These are phyloP conservation scores for Tylopilus sp. DNA, from an alignment of 768 basidiomycete species.

Conservation along the genomic window DNA sequence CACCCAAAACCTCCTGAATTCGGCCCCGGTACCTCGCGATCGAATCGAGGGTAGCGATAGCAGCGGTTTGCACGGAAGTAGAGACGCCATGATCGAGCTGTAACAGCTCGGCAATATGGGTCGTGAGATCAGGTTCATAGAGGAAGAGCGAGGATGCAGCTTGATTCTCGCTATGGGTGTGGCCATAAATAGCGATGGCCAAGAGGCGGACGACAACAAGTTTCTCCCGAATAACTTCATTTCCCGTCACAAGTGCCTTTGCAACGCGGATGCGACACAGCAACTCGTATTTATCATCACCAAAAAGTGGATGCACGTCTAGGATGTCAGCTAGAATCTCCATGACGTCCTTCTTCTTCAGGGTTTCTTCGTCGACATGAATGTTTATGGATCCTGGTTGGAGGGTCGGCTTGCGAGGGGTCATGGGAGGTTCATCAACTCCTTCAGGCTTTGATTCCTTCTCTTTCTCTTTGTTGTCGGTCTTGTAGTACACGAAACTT, in stretches of 20 bases:
- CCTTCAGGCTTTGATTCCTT: slow-evolving; percentile 47
- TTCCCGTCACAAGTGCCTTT: slow-evolving; percentile 57
- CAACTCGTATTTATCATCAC: slow-evolving; percentile 83
- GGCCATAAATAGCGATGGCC: slow-evolving; percentile 88
- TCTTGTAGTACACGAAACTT: slow-evolving; percentile 77
- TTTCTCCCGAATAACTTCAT: slow-evolving; percentile 67
- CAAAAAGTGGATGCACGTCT: slow-evolving; percentile 65
- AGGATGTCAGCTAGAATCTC: slow-evolving; percentile 72
- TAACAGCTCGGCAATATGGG: slow-evolving; percentile 84
- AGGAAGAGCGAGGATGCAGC: slow-evolving; percentile 83
- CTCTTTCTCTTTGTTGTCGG: slow-evolving; percentile 49
- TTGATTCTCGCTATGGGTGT: slow-evolving; percentile 77
- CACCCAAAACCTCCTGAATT: slow-evolving; percentile 81
- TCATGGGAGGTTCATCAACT: slow-evolving; percentile 39
- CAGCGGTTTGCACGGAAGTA: slow-evolving; percentile 73
- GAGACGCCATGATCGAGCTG: slow-evolving; percentile 75
- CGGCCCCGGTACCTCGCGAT: slow-evolving; percentile 81
- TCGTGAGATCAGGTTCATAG: slow-evolving; percentile 90
- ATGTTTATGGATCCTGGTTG: slow-evolving; percentile 53
- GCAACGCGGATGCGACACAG: slow-evolving; percentile 82
- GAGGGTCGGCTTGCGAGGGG: slow-evolving; percentile 46
- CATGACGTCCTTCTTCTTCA: slow-evolving; percentile 64
- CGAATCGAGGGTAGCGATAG: slow-evolving; percentile 87
- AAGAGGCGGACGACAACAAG: slow-evolving; percentile 78
- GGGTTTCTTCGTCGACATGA: slow-evolving; percentile 57